These are phyloP conservation scores for Ilyonectria destructans DNA, from an alignment of 2,329 filamentous ascomycete genomes.

Conservation along the genomic window DNA sequence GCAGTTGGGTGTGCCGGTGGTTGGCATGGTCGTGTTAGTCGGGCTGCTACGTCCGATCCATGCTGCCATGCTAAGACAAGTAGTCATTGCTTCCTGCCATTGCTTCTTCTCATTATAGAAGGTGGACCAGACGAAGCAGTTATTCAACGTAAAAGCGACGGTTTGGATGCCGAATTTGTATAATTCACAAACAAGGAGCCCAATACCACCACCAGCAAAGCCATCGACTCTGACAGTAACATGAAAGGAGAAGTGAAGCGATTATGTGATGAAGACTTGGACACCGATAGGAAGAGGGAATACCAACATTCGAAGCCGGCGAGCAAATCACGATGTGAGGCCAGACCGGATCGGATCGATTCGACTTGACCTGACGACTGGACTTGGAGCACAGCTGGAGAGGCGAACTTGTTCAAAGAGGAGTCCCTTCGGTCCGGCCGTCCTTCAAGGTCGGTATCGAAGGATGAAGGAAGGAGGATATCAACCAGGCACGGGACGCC, in stretches of 20 bases:
- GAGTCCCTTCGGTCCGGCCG: conserved; percentile 32
- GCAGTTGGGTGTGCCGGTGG: background rate
- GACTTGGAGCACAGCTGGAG: conserved; percentile 17
- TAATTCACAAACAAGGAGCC: conserved; percentile 15
- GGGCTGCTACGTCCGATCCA: conserved; percentile 1
- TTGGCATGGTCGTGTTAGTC: background rate
- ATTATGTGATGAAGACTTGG: conserved; percentile 15
- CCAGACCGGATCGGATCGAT: conserved; percentile 24
- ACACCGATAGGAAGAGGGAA: conserved; percentile 12
- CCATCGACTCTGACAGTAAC: background rate
- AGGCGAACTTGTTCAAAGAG: conserved; percentile 13
- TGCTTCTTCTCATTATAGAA: conserved; percentile 17
- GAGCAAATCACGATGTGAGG: conserved; percentile 32
- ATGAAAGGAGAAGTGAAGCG: background rate
- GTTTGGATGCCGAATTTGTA: background rate
- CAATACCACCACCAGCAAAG: background rate
- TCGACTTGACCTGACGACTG: conserved; percentile 13
- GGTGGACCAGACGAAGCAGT: conserved; percentile 12
- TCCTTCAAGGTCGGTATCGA: conserved; percentile 36
- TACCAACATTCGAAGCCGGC: conserved; percentile 41
- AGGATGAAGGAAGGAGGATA: conserved; percentile 33
- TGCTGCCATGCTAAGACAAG: background rate
- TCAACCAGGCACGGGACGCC: conserved; percentile 47
- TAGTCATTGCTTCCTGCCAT: conserved; percentile 15
- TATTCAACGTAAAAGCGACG: conserved; percentile 8